phyloP scores from a whole-genome alignment of 768 basidiomycete species.

The Lentinula sp. region DNA sequence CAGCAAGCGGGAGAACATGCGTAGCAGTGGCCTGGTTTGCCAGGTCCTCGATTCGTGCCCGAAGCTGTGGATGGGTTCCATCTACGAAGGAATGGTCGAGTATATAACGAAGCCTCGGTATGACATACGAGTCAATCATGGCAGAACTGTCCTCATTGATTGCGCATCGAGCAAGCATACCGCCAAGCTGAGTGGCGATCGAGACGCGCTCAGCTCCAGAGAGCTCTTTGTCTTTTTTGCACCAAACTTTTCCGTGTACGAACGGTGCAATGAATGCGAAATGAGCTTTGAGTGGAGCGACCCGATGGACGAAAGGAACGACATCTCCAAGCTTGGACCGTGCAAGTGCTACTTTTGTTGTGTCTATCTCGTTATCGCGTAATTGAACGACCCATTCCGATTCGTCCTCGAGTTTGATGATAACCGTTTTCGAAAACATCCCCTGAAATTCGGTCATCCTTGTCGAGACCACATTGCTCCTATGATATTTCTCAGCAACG shows the following conservation, averaged over 20 bases:
- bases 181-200: not conserved
- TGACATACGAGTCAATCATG: slow-evolving; percentile 1
- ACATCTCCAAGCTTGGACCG: slow-evolving; percentile 6
- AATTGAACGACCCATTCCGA: slow-evolving; percentile 8
- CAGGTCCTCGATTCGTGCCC: slow-evolving; percentile 1
- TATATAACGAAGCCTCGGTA: slow-evolving; percentile 4
- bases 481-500: not conserved
- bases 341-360: slow-evolving; percentile 8
- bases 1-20: slow-evolving; percentile 2
- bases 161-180: slow-evolving; percentile 2
- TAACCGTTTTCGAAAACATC: not conserved
- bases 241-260: not conserved
- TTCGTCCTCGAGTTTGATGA: not conserved
- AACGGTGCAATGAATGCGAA: not conserved
- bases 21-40: not conserved
- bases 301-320: slow-evolving; percentile 3
- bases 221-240: not conserved
- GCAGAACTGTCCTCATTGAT: not conserved
- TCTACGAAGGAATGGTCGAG: slow-evolving; percentile 5
- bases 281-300: not conserved
- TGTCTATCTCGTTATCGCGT: slow-evolving; percentile 11
- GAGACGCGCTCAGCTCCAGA: not conserved
- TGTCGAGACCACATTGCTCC: not conserved
- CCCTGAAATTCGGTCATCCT: slow-evolving; percentile 5
- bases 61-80: not conserved